These are phyloP conservation scores for Ceraceosorus guamensis DNA, from an alignment of 1,284 basidiomycete species.

Conservation along the genomic window DNA sequence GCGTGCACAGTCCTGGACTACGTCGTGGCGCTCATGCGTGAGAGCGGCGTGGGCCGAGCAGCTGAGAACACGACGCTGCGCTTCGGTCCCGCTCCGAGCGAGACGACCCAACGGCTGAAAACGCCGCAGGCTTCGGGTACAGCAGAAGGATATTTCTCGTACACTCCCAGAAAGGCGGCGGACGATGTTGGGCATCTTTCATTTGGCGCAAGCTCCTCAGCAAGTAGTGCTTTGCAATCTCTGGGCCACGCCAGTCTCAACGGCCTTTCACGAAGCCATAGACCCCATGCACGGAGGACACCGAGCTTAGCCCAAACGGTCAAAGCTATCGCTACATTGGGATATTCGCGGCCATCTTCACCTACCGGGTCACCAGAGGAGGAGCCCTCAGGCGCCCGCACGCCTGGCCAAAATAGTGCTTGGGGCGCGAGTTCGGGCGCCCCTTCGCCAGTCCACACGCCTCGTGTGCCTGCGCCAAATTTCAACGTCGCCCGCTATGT, in stretches of 20 bases:
- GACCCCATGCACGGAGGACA: conserved; percentile 1
- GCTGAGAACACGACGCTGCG: conserved; percentile 18
- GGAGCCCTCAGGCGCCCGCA: neutral
- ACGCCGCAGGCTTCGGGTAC: conserved; percentile 39
- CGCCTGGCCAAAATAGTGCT: neutral
- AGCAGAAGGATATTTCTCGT: conserved; percentile 51
- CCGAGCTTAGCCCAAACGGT: conserved; percentile 37
- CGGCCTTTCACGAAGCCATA: neutral
- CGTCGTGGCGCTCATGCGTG: conserved; percentile 76
- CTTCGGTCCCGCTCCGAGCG: conserved; percentile 50
- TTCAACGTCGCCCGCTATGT: conserved; percentile 11
- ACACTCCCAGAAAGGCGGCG: conserved; percentile 32
- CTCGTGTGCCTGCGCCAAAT: conserved; percentile 12
- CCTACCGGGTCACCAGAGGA: conserved; percentile 15
- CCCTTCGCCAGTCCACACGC: neutral
- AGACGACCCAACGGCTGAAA: conserved; percentile 24
- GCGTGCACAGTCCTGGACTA: conserved; percentile 90
- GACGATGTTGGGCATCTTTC: neutral
- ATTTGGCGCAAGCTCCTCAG: neutral
- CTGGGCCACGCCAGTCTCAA: neutral
- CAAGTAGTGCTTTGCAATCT: neutral
- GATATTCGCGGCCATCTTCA: conserved; percentile 33
- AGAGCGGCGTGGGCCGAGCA: conserved; percentile 69
- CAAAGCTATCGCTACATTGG: conserved; percentile 35
- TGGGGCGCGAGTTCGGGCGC: conserved; percentile 1